Percentiles rank a stretch among this genome's conserved stretches.
These are phyloP conservation scores for Thamnidium elegans DNA, from an alignment of 192 early-diverging fungal species.

Conservation along the genomic window DNA sequence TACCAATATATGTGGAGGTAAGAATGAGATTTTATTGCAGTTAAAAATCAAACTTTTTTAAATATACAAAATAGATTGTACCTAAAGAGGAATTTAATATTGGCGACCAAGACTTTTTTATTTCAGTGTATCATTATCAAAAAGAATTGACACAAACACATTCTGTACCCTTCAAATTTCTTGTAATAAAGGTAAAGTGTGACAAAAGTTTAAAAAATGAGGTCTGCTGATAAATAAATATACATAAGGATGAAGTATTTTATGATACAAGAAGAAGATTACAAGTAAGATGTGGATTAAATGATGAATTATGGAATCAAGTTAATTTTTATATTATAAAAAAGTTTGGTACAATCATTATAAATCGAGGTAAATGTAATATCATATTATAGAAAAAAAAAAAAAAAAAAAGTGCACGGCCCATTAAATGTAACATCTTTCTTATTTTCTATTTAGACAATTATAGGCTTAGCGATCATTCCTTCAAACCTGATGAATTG, in stretches of 20 bases:
- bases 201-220: background rate
- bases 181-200: constrained; percentile 45
- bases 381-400: background rate
- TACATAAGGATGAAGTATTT: constrained; percentile 60
- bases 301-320: constrained; percentile 76
- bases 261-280: constrained; percentile 71
- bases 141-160: constrained; percentile 68
- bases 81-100: constrained; percentile 43
- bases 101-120: constrained; percentile 34
- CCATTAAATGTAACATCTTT: background rate
- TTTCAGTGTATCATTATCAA: constrained; percentile 76
- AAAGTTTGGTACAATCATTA: background rate
- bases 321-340: constrained; percentile 54
- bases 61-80: constrained; percentile 26
- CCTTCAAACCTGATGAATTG: constrained; percentile 33
- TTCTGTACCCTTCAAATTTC: constrained; percentile 82
- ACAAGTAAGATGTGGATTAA: constrained; percentile 64
- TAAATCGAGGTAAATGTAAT: constrained; percentile 18
- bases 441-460: constrained; percentile 18
- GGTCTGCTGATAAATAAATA: too few relatives aligned
- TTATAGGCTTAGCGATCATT: constrained; percentile 37
- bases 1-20: constrained; percentile 57
- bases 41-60: background rate
- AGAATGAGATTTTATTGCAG: background rate
- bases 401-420: background rate